Conservation (phyloP, 1,284 basidiomycete genomes). For the Malassezia caprae region DNA sequence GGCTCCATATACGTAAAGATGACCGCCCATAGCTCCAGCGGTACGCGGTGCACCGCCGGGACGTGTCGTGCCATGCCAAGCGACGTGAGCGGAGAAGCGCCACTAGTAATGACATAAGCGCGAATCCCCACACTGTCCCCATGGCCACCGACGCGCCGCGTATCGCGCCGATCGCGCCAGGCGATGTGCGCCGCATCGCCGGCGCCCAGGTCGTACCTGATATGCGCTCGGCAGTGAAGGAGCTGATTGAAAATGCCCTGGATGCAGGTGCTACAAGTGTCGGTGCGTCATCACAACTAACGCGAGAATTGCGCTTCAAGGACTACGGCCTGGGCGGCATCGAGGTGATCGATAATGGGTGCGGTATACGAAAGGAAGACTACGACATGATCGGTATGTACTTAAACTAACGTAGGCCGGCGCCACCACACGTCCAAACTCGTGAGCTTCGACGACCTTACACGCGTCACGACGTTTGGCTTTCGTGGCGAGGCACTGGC, state of each 20-base stretch:
- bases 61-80: not conserved
- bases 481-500: conserved; percentile 93
- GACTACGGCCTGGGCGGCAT: conserved; percentile 75
- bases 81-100: not conserved
- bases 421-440: conserved; percentile 85
- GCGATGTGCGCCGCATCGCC: conserved; percentile 54
- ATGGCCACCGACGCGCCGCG: conserved; percentile 1
- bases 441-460: conserved; percentile 63
- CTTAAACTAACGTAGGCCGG: conserved; percentile 35
- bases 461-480: conserved; percentile 72
- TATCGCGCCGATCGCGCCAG: conserved; percentile 27
- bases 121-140: not conserved
- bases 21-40: conserved; percentile 11
- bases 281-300: conserved; percentile 53
- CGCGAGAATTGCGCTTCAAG: conserved; percentile 74
- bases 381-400: conserved; percentile 66
- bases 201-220: conserved; percentile 92
- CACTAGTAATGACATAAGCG: not conserved
- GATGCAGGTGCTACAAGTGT: conserved; percentile 82
- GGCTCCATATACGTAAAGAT: conserved; percentile 7
- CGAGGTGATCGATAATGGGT: conserved; percentile 87
- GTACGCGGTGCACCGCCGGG: conserved; percentile 5
- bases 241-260: conserved; percentile 88
- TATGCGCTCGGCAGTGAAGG: conserved; percentile 82
- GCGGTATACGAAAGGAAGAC: conserved; percentile 68